These are phyloP conservation scores for Artomyces pyxidatus DNA, from an alignment of 768 basidiomycete genomes.

Conservation along the genomic window DNA sequence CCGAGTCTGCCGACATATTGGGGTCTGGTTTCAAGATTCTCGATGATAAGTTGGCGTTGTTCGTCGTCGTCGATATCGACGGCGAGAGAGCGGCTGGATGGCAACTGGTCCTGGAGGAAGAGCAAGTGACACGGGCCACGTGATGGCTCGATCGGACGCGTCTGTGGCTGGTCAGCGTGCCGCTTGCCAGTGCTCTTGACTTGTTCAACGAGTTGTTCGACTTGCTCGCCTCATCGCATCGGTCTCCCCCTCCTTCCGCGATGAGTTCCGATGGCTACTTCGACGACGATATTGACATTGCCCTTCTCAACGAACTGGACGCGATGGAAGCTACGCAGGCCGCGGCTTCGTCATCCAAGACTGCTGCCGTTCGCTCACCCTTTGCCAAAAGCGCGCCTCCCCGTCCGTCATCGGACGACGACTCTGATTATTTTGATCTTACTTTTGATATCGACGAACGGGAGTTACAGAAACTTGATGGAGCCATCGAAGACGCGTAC, in stretches of 20 bases:
- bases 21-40: not conserved
- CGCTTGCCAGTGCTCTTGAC: not conserved
- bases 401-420: conserved; percentile 27
- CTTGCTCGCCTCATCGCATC: not conserved
- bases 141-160: not conserved
- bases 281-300: conserved; percentile 47
- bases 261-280: conserved; percentile 82
- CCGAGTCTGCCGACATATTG: conserved; percentile 53
- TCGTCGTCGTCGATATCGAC: not conserved
- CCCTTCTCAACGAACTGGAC: conserved; percentile 53
- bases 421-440: conserved; percentile 27
- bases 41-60: too few relatives aligned
- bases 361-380: conserved; percentile 16
- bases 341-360: conserved; percentile 16
- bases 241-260: not conserved
- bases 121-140: not conserved
- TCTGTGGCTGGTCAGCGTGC: conserved; percentile 10
- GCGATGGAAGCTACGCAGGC: conserved; percentile 58
- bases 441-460: conserved; percentile 48
- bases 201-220: not conserved
- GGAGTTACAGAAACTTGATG: conserved; percentile 47
- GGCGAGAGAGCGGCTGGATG: not conserved
- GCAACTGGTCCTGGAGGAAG: not conserved
- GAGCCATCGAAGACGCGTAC: conserved; percentile 41
- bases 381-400: conserved; percentile 8